Evolutionary conservation across 176 grass and related monocot genomes (phyloP).

Genomic region (Aechmea fasciata): DNA sequence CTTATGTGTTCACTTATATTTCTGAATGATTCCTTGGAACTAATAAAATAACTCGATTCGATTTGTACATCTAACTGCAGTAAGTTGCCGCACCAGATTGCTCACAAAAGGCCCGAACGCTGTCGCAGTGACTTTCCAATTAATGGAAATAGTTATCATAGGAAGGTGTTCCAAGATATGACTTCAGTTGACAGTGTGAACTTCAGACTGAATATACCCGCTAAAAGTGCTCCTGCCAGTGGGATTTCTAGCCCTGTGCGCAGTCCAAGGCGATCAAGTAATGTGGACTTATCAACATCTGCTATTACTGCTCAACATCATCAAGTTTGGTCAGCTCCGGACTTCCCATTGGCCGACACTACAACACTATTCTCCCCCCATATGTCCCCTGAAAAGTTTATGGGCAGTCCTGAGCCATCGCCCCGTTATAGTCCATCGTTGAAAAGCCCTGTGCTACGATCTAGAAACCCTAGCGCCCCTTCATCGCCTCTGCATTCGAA

Average conservation of each 20-base stretch:
- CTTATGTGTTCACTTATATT: too few species aligned
- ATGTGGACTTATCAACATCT: slow-evolving; percentile 36
- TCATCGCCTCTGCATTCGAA: slow-evolving; percentile 65
- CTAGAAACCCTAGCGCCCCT: slow-evolving; percentile 66
- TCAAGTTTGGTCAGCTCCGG: slow-evolving; percentile 36
- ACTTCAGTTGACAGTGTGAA: slow-evolving; percentile 39
- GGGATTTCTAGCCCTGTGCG: slow-evolving; percentile 55
- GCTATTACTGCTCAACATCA: slow-evolving; percentile 27
- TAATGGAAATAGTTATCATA: slow-evolving; percentile 28
- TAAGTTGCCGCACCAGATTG: slow-evolving; percentile 11
- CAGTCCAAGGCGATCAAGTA: slow-evolving; percentile 65
- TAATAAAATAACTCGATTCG: neutral
- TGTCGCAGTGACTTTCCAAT: slow-evolving; percentile 24
- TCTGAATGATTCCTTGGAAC: neutral
- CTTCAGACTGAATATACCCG: slow-evolving; percentile 62
- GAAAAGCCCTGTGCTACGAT: slow-evolving; percentile 34
- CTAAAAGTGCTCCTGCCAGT: slow-evolving; percentile 77
- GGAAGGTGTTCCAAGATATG: slow-evolving; percentile 43
- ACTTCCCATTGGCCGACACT: slow-evolving; percentile 37
- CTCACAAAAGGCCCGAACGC: slow-evolving; percentile 37
- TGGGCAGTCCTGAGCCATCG: slow-evolving; percentile 40
- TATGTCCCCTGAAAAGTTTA: slow-evolving; percentile 48
- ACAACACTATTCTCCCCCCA: slow-evolving; percentile 27
- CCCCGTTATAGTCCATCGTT: slow-evolving; percentile 30
- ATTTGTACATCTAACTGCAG: neutral